phyloP scores from a whole-genome alignment of 805 yeast genomes.

The Candida glaebosa region DNA sequence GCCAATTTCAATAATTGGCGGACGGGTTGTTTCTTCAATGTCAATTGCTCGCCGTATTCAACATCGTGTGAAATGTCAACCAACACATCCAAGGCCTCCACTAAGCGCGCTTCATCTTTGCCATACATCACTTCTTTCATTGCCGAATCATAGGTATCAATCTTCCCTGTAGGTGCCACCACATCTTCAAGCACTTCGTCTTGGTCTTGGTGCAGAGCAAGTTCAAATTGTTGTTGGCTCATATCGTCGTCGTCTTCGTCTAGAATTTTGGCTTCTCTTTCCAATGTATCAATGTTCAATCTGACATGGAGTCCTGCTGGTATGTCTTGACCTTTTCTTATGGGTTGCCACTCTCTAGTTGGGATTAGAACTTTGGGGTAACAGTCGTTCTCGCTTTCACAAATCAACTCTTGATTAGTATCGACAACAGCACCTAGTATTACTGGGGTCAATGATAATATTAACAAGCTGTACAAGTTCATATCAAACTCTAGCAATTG shows the following conservation, averaged over 20 bases:
- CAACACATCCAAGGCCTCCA: constrained; percentile 39
- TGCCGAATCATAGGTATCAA: constrained; percentile 5
- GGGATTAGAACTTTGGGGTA: constrained; percentile 66
- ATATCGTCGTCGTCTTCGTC: constrained; percentile 17
- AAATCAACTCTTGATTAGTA: constrained; percentile 2
- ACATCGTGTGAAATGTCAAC: constrained; percentile 65
- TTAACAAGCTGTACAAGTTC: not conserved
- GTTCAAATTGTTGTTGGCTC: constrained; percentile 4
- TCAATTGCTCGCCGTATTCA: constrained; percentile 52
- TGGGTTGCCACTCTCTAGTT: constrained; percentile 61
- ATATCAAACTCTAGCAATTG: not conserved
- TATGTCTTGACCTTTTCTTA: constrained; percentile 68
- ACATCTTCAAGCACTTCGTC: not conserved
- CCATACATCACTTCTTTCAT: constrained; percentile 10
- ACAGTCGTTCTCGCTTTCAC: constrained; percentile 4
- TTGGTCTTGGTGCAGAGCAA: not conserved
- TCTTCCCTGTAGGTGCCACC: not conserved
- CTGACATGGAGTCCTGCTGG: constrained; percentile 81
- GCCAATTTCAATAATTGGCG: constrained; percentile 25
- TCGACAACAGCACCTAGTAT: not conserved
- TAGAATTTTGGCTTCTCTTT: constrained; percentile 63
- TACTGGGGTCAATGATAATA: constrained; percentile 2
- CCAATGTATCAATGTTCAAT: constrained; percentile 68
- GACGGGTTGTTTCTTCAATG: constrained; percentile 34
- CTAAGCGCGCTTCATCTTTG: constrained; percentile 17